Conservation (phyloP, 495 filamentous ascomycete genomes). For the Mycothermus thermophilus region DNA sequence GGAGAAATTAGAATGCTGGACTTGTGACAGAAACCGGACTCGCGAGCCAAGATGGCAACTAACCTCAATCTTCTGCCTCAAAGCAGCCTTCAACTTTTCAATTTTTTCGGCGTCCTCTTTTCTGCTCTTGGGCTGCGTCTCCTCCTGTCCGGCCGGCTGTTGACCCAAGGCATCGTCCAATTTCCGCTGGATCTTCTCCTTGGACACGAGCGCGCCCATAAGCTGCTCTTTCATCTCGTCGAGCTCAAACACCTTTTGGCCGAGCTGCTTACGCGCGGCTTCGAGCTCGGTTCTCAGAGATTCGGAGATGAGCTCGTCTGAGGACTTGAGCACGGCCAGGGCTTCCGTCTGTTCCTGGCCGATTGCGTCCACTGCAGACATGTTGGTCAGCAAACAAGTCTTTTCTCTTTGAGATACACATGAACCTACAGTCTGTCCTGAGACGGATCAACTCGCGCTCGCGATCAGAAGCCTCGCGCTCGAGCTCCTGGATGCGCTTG, state of each 20-base stretch:
- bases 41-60: conserved; percentile 12
- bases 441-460: conserved; percentile 32
- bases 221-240: conserved; percentile 40
- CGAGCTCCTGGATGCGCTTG: conserved; percentile 28
- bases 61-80: conserved; percentile 36
- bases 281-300: conserved; percentile 40
- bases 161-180: conserved; percentile 26
- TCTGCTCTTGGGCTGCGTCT: conserved; percentile 18
- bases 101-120: conserved; percentile 38
- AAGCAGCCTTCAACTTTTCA: conserved; percentile 33
- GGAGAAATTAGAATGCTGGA: neutral
- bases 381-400: conserved; percentile 3
- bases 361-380: conserved; percentile 30
- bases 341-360: conserved; percentile 33
- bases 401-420: neutral
- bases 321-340: conserved; percentile 37
- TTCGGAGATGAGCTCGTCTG: conserved; percentile 37
- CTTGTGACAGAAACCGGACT: conserved; percentile 1
- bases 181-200: conserved; percentile 40
- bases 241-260: conserved; percentile 26
- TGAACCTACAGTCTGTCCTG: conserved; percentile 24
- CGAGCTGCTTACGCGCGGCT: conserved; percentile 29
- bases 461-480: conserved; percentile 29
- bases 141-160: conserved; percentile 3
- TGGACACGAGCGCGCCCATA: conserved; percentile 35